These are phyloP conservation scores for Artemisia argyi DNA, from an alignment of 129 eudicot species.

Conservation along the genomic window DNA sequence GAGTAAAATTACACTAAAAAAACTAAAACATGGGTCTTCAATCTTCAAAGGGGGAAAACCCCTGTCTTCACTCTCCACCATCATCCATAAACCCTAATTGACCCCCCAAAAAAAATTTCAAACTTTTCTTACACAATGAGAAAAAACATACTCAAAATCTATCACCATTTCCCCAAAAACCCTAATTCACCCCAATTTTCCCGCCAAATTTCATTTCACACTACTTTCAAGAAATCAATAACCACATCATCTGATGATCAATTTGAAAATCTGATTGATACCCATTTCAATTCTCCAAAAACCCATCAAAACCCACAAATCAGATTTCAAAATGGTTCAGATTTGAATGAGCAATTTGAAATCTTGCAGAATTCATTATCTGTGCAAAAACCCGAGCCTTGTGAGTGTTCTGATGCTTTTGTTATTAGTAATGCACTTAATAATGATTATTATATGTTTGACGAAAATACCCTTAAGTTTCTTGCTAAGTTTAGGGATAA, in stretches of 20 bases:
- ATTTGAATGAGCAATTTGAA: conserved; percentile 48
- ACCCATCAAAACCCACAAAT: conserved; percentile 13
- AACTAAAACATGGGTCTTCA: too few relatives aligned
- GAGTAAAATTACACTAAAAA: too few relatives aligned
- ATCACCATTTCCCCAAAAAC: conserved; percentile 25
- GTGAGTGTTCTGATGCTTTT: conserved; percentile 50
- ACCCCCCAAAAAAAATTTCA: not conserved
- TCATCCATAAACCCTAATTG: conserved; percentile 33
- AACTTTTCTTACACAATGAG: conserved; percentile 39
- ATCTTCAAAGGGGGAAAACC: not conserved
- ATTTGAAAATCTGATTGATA: conserved; percentile 44
- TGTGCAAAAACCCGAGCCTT: conserved; percentile 22
- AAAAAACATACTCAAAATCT: conserved; percentile 34
- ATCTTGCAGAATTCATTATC: conserved; percentile 44
- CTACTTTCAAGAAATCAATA: conserved; percentile 29
- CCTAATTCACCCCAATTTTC: conserved; percentile 24
- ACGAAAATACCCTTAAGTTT: conserved; percentile 46
- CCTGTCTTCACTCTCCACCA: not conserved
- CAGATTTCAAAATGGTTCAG: conserved; percentile 10
- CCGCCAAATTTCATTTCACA: conserved; percentile 25
- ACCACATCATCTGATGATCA: conserved; percentile 38
- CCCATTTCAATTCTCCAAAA: conserved; percentile 25
- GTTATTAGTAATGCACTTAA: conserved; percentile 41
- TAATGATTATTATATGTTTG: conserved; percentile 38
- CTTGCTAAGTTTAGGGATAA: conserved; percentile 65